Percentiles rank a stretch among this genome's conserved stretches.
Conservation (phyloP, 2,329 filamentous ascomycete genomes). For the Periconia digitata region DNA sequence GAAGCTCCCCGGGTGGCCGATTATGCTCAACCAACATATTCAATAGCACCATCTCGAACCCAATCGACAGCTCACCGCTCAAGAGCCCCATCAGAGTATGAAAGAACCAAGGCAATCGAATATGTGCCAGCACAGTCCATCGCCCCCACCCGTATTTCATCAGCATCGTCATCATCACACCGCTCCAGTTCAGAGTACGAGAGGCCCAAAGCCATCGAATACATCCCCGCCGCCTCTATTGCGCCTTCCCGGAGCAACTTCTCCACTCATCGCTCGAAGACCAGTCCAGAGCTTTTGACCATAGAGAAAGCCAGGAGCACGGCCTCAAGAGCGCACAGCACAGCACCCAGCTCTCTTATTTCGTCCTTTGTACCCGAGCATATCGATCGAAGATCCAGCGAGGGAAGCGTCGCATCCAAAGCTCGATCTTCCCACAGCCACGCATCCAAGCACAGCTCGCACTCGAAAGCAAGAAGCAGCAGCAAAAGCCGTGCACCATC, state of each 20-base stretch:
- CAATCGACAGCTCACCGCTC: conserved; percentile 18
- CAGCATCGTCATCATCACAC: neutral
- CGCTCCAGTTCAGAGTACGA: conserved; percentile 11
- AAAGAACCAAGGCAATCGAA: conserved; percentile 16
- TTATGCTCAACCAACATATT: neutral
- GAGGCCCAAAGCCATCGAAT: conserved; percentile 31
- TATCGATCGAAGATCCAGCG: conserved; percentile 24
- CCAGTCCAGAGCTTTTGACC: conserved; percentile 32
- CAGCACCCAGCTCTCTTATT: conserved; percentile 38
- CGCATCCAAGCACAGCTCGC: conserved; percentile 28
- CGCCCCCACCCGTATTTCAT: conserved; percentile 6
- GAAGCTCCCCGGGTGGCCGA: neutral
- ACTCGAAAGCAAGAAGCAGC: conserved; percentile 25
- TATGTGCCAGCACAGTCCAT: conserved; percentile 25
- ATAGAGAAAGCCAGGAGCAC: conserved; percentile 23
- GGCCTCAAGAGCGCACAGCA: conserved; percentile 21
- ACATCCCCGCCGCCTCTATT: conserved; percentile 36
- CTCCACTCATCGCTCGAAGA: conserved; percentile 29
- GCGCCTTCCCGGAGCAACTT: conserved; percentile 26
- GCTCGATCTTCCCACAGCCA: conserved; percentile 33
- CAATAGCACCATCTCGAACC: neutral
- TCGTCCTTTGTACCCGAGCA: conserved; percentile 42
- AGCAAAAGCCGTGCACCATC: conserved; percentile 28
- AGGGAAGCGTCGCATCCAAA: conserved; percentile 37
- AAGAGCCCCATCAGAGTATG: conserved; percentile 1